Percentiles rank a stretch among this genome's conserved stretches.
phyloP scores from a whole-genome alignment of 2,329 filamentous ascomycete genomes.

The Sclerotinia sclerotiorum region DNA sequence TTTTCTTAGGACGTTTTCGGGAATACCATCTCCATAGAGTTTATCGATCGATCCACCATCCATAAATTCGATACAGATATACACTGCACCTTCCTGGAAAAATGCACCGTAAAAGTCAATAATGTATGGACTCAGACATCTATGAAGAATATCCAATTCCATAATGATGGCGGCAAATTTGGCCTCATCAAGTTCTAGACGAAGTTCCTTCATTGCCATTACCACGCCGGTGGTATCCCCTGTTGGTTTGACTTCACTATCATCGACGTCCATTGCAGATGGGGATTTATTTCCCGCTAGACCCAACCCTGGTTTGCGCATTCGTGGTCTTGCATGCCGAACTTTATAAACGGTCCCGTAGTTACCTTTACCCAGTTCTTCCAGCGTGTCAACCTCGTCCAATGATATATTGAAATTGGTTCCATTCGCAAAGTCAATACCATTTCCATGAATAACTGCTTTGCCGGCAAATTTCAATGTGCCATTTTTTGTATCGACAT shows the following conservation, averaged over 20 bases:
- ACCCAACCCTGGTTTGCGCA: slow-evolving; percentile 59
- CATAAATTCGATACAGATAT: slow-evolving; percentile 99
- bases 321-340: slow-evolving; percentile 69
- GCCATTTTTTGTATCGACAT: slow-evolving; percentile 87
- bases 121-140: slow-evolving; percentile 92
- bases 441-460: slow-evolving; percentile 81
- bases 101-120: slow-evolving; percentile 99
- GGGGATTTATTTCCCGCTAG: slow-evolving; percentile 47
- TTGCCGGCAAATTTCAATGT: slow-evolving; percentile 86
- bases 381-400: slow-evolving; percentile 89
- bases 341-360: slow-evolving; percentile 99
- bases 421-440: slow-evolving; percentile 89
- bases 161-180: slow-evolving; percentile 98
- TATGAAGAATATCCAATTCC: slow-evolving; percentile 93
- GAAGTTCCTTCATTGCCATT: slow-evolving; percentile 99
- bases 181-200: slow-evolving; percentile 90
- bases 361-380: slow-evolving; percentile 95
- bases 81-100: slow-evolving; percentile 97
- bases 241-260: slow-evolving; percentile 39
- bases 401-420: slow-evolving; percentile 90
- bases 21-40: slow-evolving; percentile 85
- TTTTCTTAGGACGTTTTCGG: slow-evolving; percentile 83
- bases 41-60: slow-evolving; percentile 98
- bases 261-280: slow-evolving; percentile 42
- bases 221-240: slow-evolving; percentile 62